These are phyloP conservation scores for Aspergillaceae sp. DNA, from an alignment of 2,329 filamentous ascomycete species.

Conservation along the genomic window DNA sequence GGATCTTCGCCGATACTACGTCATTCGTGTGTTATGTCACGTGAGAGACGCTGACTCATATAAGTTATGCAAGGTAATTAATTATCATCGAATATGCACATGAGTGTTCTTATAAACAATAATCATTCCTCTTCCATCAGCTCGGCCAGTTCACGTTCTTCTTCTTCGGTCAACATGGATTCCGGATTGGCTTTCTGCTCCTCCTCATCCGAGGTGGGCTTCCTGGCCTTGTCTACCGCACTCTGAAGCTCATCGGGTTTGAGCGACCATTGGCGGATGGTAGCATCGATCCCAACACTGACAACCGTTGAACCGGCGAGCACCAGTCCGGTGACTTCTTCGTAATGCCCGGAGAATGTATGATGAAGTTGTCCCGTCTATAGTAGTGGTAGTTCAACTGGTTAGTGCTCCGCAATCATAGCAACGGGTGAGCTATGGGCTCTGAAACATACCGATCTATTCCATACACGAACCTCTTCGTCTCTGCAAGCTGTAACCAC, in stretches of 20 bases:
- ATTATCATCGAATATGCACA: no score
- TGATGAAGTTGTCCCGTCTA: constrained; percentile 64
- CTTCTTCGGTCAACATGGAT: constrained; percentile 66
- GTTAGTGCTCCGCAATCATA: constrained; percentile 1
- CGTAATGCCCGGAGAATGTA: constrained; percentile 73
- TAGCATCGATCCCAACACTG: constrained; percentile 85
- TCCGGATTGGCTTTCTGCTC: constrained; percentile 41
- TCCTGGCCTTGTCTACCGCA: constrained; percentile 43
- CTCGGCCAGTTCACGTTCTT: constrained; percentile 86
- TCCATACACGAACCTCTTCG: constrained; percentile 88
- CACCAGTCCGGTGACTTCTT: constrained; percentile 79
- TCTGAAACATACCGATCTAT: constrained; percentile 43
- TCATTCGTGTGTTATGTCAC: constrained; percentile 25
- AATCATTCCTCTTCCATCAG: constrained; percentile 60
- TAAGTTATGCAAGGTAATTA: no score
- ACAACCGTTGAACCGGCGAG: constrained; percentile 54
- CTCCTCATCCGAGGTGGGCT: constrained; percentile 38
- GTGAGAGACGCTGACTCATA: constrained; percentile 6
- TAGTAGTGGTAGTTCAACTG: constrained; percentile 18
- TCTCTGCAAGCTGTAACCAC: constrained; percentile 82
- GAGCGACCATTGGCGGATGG: constrained; percentile 75
- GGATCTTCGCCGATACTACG: constrained; percentile 24
- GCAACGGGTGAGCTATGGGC: background rate
- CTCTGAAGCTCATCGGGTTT: constrained; percentile 51
- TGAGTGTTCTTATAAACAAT: no score